phyloP scores from a whole-genome alignment of 345 rosid species.

The Kandelia obovata region DNA sequence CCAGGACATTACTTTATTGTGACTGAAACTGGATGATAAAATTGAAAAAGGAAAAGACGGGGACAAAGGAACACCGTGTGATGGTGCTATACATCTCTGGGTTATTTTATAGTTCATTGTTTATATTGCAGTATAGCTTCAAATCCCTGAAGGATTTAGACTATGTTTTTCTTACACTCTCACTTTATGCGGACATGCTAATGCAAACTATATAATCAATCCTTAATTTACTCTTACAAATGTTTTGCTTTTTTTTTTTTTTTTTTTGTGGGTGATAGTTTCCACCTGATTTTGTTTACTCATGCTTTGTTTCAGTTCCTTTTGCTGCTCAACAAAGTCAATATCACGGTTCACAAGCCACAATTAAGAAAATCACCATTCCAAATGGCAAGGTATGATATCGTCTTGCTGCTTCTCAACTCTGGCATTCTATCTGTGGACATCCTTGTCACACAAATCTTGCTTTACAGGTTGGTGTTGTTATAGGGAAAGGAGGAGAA shows the following conservation, averaged over 20 bases:
- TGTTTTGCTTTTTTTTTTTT: too few relatives aligned
- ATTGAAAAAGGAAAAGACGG: too few relatives aligned
- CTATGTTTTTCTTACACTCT: too few relatives aligned
- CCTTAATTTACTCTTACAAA: neutral
- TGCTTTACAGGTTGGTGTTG: constrained; percentile 22
- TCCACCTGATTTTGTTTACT: neutral
- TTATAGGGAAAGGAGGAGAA: constrained; percentile 32
- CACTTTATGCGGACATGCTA: neutral
- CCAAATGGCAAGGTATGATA: constrained; percentile 27
- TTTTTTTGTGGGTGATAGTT: neutral
- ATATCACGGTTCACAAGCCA: constrained; percentile 7
- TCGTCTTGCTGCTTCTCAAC: neutral
- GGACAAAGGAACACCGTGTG: too few relatives aligned
- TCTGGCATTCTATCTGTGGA: neutral
- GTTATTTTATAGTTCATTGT: too few relatives aligned
- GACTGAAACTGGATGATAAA: too few relatives aligned
- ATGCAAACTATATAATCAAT: neutral
- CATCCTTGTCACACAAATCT: neutral
- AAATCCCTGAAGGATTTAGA: too few relatives aligned
- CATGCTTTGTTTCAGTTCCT: constrained; percentile 10
- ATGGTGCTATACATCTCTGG: too few relatives aligned
- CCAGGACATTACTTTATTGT: too few relatives aligned
- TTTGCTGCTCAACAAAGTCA: constrained; percentile 8
- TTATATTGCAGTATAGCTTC: too few relatives aligned
- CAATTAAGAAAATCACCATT: constrained; percentile 14